A percentile compares a stretch with the other conserved stretches of the same genome.
phyloP scores from a whole-genome alignment of 805 yeast genomes.

The Ascoidea rubescens region DNA sequence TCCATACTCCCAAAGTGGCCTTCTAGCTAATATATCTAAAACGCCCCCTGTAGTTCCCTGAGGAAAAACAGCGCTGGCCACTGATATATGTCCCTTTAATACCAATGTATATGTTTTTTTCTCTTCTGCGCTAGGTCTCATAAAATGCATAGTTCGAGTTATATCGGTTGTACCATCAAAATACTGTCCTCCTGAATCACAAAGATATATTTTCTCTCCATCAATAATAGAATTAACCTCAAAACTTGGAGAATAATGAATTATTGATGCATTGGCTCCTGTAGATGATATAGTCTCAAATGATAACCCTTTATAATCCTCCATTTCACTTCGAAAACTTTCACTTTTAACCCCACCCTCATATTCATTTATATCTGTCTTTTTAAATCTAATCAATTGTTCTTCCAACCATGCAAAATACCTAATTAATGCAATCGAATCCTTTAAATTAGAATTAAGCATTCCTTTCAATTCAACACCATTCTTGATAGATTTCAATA shows the following conservation, averaged over 20 bases:
- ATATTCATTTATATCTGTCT: constrained; percentile 31
- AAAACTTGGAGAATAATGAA: constrained; percentile 53
- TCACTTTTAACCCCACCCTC: constrained; percentile 36
- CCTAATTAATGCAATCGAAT: constrained; percentile 39
- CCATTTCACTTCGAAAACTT: constrained; percentile 25
- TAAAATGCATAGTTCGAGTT: constrained; percentile 46
- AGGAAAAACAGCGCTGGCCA: constrained; percentile 37
- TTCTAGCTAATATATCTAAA: constrained; percentile 45
- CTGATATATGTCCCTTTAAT: constrained; percentile 40
- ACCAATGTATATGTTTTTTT: constrained; percentile 39
- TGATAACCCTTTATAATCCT: constrained; percentile 46
- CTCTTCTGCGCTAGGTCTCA: constrained; percentile 31
- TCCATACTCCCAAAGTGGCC: constrained; percentile 39
- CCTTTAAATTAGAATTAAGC: constrained; percentile 38
- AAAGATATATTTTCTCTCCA: constrained; percentile 37
- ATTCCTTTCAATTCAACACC: constrained; percentile 36
- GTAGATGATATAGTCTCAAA: constrained; percentile 65
- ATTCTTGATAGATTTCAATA: constrained; percentile 39
- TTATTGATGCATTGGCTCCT: constrained; percentile 66
- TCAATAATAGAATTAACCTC: constrained; percentile 27
- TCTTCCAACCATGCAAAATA: constrained; percentile 48
- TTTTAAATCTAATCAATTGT: constrained; percentile 22
- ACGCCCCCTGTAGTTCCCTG: constrained; percentile 38
- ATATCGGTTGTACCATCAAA: constrained; percentile 54
- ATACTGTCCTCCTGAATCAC: constrained; percentile 49